phyloP scores from a whole-genome alignment of 805 yeast species.

The Schwanniomyces polymorphus region DNA sequence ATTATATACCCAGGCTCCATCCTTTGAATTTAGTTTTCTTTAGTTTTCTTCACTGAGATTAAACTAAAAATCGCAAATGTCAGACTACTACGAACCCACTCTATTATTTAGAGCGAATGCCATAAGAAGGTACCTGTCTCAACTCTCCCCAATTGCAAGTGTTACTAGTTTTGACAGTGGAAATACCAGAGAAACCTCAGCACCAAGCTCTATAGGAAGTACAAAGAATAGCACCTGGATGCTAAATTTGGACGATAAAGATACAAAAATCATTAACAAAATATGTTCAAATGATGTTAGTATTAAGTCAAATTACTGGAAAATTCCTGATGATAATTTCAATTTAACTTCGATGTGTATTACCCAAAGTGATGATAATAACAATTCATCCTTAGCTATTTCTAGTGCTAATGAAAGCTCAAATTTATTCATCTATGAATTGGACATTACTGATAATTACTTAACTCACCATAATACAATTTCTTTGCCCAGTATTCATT shows the following conservation, averaged over 20 bases:
- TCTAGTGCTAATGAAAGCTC: constrained; percentile 46
- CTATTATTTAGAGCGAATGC: constrained; percentile 43
- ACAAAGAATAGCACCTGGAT: constrained; percentile 24
- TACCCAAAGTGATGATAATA: constrained; percentile 10
- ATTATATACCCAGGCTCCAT: background rate
- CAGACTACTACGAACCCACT: constrained; percentile 41
- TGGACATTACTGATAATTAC: constrained; percentile 37
- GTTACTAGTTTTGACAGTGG: background rate
- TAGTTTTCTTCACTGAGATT: background rate
- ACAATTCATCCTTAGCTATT: constrained; percentile 48
- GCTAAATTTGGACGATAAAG: constrained; percentile 22
- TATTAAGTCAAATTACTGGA: constrained; percentile 46
- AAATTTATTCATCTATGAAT: constrained; percentile 53
- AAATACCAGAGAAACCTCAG: background rate
- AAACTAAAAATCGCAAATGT: constrained; percentile 11
- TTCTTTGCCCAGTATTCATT: constrained; percentile 53
- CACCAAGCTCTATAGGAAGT: background rate
- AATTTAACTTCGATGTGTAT: constrained; percentile 47
- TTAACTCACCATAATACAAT: constrained; percentile 62
- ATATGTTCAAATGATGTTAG: constrained; percentile 41
- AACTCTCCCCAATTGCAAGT: constrained; percentile 19
- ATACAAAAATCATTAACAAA: constrained; percentile 38
- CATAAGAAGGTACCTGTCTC: constrained; percentile 23
- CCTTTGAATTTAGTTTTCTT: background rate
- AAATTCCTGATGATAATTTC: constrained; percentile 41